phyloP scores from a whole-genome alignment of 2,329 filamentous ascomycete genomes.

The Emmonsia crescens region DNA sequence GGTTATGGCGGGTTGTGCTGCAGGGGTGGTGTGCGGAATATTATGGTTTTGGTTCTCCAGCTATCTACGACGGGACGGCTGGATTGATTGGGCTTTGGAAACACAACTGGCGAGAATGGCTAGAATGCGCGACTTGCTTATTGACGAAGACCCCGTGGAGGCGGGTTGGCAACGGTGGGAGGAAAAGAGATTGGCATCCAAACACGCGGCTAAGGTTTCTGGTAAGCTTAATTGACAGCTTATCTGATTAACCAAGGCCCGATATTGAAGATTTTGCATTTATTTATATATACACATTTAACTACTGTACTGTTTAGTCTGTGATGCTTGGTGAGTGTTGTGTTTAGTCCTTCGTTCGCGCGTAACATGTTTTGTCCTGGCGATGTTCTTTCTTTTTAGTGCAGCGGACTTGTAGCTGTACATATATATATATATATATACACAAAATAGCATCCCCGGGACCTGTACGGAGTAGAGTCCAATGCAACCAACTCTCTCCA shows the following conservation, averaged over 20 bases:
- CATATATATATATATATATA: background rate
- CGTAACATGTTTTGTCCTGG: background rate
- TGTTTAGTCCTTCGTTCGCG: background rate
- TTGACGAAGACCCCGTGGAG: constrained; percentile 80
- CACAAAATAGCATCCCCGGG: too few relatives aligned
- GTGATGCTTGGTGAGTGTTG: background rate
- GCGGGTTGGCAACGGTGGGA: constrained; percentile 94
- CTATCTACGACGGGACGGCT: constrained; percentile 54
- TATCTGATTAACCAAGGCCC: background rate
- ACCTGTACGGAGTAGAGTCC: background rate
- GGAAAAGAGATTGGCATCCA: constrained; percentile 31
- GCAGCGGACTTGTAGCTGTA: background rate
- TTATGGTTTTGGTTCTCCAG: constrained; percentile 68
- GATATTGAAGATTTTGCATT: background rate
- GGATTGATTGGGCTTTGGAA: constrained; percentile 62
- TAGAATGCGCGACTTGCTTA: constrained; percentile 69
- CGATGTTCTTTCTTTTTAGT: background rate
- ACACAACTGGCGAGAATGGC: constrained; percentile 53
- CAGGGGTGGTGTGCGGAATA: constrained; percentile 60
- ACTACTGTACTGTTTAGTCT: background rate
- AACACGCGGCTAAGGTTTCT: background rate
- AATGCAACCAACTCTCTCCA: background rate
- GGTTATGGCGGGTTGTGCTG: constrained; percentile 66
- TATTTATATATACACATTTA: background rate
- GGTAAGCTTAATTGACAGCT: background rate